Conservation (phyloP, 257 asterid genomes). For the Verbena officinalis region DNA sequence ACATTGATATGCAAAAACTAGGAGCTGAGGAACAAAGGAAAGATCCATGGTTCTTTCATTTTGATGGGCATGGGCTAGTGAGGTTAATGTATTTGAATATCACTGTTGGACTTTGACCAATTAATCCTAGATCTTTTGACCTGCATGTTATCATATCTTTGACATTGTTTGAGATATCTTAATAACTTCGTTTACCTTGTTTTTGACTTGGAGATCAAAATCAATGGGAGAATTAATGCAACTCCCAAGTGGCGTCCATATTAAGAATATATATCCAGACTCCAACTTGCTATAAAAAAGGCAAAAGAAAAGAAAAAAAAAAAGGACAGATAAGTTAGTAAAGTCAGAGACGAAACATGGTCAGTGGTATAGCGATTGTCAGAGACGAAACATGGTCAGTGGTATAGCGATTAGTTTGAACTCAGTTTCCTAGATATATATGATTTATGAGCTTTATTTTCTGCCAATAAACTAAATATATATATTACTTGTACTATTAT, state of each 20-base stretch:
- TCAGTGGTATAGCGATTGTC: too few species aligned
- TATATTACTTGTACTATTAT: too few species aligned
- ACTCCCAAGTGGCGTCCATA: not conserved
- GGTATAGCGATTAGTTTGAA: not conserved
- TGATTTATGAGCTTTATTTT: too few species aligned
- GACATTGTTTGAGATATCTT: not conserved
- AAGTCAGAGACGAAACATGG: not conserved
- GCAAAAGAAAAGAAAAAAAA: too few species aligned
- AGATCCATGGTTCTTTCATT: too few species aligned
- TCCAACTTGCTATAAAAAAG: not conserved
- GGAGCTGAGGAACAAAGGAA: not conserved
- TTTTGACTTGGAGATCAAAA: not conserved
- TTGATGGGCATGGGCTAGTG: not conserved
- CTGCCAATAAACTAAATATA: too few species aligned
- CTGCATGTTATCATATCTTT: not conserved
- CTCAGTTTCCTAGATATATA: too few species aligned
- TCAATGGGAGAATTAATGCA: not conserved
- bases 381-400: not conserved
- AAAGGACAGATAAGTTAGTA: not conserved
- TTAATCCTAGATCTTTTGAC: not conserved
- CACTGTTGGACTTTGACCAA: conserved; percentile 3
- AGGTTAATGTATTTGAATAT: not conserved
- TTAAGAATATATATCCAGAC: not conserved
- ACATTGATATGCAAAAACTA: conserved; percentile 2
- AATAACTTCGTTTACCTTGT: not conserved